Evolutionary conservation across 495 filamentous ascomycete genomes (phyloP), one percentile per base, ranked within the genome.

Genomic region (Trichoderma parareesei): DNA sequence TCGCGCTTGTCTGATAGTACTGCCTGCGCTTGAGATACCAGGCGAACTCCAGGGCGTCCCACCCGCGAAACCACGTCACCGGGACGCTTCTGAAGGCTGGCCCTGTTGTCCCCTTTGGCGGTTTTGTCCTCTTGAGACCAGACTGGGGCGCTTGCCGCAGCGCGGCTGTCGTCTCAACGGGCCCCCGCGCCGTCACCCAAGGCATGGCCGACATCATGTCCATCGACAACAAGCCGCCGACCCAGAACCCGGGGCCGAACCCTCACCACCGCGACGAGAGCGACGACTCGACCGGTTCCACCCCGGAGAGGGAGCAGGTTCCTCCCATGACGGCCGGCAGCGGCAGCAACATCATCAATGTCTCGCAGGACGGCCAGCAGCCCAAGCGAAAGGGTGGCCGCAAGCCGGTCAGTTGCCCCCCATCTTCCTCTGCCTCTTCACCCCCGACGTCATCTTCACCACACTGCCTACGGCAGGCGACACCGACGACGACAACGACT

Each of bases 341-440:
- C 37, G 35, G 37, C 42, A 49, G 66, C 65, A 62, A 16, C 66
- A 71, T 64, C 89, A 66, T 41, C 60, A 67, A 71, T 38, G 66
- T 69, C 14, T 71, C 75, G 20, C 75, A 74, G 64, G 78, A 82
- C 65, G 75, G 73, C 71, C 78, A 82, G 69, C 78, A 80, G 62
- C 78, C 78, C 73, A 98, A 98, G 81, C 85, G 95, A 70, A 98
- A 98, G 78, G 94, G 94, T 72, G 94, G 94, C 48, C 85, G 94
- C 66, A 98, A 98, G 78, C 94, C 94, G 71, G 94, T 98, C 86
- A 73, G 90, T 87, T 27, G 27, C 27, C 66, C 70, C 53, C 66
- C 55, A 35, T 61, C 65, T 69, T 57, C 18, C 37, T 60, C 33
- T 62, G 46, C 48, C 64, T 65, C 60, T 64, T 63, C 40, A 20